A percentile compares a stretch with the other conserved stretches of the same genome.
These are phyloP conservation scores for Geotrichum reessii DNA, from an alignment of 1,139 yeast species.

Conservation along the genomic window DNA sequence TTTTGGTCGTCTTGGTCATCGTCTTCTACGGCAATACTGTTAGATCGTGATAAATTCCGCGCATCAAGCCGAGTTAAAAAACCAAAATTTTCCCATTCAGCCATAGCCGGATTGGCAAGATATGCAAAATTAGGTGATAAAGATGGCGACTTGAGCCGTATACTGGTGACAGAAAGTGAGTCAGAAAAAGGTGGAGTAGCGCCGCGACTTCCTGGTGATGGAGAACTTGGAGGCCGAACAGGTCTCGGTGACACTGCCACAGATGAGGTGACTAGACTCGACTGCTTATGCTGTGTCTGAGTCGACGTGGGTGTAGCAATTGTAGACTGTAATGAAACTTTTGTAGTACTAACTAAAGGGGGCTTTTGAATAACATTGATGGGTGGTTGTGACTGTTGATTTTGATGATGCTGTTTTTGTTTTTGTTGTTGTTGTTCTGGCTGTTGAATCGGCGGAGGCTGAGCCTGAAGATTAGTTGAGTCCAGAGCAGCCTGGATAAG, in stretches of 20 bases:
- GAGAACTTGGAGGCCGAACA: not conserved
- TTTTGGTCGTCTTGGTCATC: not conserved
- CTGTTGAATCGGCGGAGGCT: not conserved
- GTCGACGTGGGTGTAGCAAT: not conserved
- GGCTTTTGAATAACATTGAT: not conserved
- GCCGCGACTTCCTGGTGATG: not conserved
- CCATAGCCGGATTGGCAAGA: conserved; percentile 10
- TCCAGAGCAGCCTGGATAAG: conserved; percentile 13
- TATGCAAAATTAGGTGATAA: conserved; percentile 15
- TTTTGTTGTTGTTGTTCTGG: not conserved
- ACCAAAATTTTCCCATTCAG: conserved; percentile 15
- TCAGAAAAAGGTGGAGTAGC: not conserved
- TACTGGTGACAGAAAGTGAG: not conserved
- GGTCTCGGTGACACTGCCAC: not conserved
- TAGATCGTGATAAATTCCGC: not conserved
- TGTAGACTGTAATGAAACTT: not conserved
- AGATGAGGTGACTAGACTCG: not conserved
- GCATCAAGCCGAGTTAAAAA: conserved; percentile 6
- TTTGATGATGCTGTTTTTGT: not conserved
- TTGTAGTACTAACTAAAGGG: not conserved
- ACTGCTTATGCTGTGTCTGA: not conserved
- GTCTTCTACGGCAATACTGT: not conserved
- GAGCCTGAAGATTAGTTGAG: conserved; percentile 1
- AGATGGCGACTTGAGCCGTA: conserved; percentile 11
- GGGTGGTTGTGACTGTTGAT: not conserved